Percentiles rank a stretch among this genome's conserved stretches.
Conservation (phyloP, 495 filamentous ascomycete genomes). For the Coniosporium apollinis region DNA sequence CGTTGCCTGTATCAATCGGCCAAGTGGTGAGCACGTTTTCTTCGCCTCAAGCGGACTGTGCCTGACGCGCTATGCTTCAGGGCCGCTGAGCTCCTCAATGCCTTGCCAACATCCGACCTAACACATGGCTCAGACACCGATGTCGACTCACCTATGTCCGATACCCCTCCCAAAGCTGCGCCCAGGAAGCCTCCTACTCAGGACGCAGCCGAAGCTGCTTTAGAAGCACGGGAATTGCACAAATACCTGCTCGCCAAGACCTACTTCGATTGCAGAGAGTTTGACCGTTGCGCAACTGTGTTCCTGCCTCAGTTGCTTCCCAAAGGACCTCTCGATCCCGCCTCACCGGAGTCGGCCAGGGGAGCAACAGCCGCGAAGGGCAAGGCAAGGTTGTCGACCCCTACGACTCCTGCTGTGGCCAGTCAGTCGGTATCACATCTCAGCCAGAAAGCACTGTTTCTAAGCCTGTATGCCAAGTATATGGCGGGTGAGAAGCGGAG, state of each 20-base stretch:
- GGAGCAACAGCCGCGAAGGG: slow-evolving; percentile 29
- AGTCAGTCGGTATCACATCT: slow-evolving; percentile 35
- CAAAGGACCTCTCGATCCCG: slow-evolving; percentile 36
- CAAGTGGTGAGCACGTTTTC: slow-evolving; percentile 58
- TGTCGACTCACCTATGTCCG: slow-evolving; percentile 41
- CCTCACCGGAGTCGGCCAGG: slow-evolving; percentile 26
- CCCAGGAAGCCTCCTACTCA: slow-evolving; percentile 20
- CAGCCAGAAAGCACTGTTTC: slow-evolving; percentile 83
- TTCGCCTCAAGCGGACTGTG: not conserved
- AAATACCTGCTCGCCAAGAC: slow-evolving; percentile 86
- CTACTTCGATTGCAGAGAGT: slow-evolving; percentile 91
- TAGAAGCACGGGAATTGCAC: slow-evolving; percentile 66
- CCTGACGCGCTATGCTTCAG: slow-evolving; percentile 28
- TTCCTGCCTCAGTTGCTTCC: slow-evolving; percentile 66
- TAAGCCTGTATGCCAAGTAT: slow-evolving; percentile 82
- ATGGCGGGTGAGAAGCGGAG: slow-evolving; percentile 90
- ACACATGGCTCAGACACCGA: slow-evolving; percentile 32
- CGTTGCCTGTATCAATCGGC: slow-evolving; percentile 90
- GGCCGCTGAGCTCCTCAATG: slow-evolving; percentile 86
- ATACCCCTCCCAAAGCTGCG: too few relatives aligned
- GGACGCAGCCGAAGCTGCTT: slow-evolving; percentile 48
- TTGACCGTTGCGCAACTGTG: slow-evolving; percentile 80
- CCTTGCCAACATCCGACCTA: slow-evolving; percentile 38
- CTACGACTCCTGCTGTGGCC: slow-evolving; percentile 14
- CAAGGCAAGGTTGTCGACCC: slow-evolving; percentile 31